These are phyloP conservation scores for Colletotrichum sp. DNA, from an alignment of 2,329 filamentous ascomycete genomes.

Conservation along the genomic window DNA sequence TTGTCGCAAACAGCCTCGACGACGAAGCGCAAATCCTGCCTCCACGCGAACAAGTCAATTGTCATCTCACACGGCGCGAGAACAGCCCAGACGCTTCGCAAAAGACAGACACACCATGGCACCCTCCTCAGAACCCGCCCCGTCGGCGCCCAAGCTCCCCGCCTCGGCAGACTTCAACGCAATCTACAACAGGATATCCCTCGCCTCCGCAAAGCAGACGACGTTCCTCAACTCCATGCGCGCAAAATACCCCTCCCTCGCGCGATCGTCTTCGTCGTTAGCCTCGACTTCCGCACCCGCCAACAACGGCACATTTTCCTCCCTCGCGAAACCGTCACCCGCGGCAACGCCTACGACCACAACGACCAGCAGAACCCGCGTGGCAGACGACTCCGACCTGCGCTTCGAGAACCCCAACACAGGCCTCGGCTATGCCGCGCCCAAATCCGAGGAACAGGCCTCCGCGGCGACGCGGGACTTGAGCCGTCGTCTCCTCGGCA, in stretches of 20 bases:
- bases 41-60: neutral
- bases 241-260: slow-evolving; percentile 15
- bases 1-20: neutral
- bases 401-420: slow-evolving; percentile 34
- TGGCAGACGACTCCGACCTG: slow-evolving; percentile 17
- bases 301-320: slow-evolving; percentile 19
- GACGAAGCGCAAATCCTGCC: neutral
- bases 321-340: slow-evolving; percentile 8
- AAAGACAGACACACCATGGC: neutral
- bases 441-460: slow-evolving; percentile 27
- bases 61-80: neutral
- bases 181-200: slow-evolving; percentile 46
- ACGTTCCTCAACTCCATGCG: slow-evolving; percentile 34
- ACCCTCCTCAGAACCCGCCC: neutral
- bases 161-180: slow-evolving; percentile 41
- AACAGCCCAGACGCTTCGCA: neutral
- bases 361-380: neutral
- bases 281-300: neutral
- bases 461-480: slow-evolving; percentile 31
- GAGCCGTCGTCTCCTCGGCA: slow-evolving; percentile 33
- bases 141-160: slow-evolving; percentile 29
- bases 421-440: slow-evolving; percentile 44
- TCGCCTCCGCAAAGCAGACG: slow-evolving; percentile 39
- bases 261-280: slow-evolving; percentile 1
- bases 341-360: neutral